Percentiles rank a stretch among this genome's conserved stretches.
phyloP scores from a whole-genome alignment of 163 green algal species.

The Chlorella variabilis region DNA sequence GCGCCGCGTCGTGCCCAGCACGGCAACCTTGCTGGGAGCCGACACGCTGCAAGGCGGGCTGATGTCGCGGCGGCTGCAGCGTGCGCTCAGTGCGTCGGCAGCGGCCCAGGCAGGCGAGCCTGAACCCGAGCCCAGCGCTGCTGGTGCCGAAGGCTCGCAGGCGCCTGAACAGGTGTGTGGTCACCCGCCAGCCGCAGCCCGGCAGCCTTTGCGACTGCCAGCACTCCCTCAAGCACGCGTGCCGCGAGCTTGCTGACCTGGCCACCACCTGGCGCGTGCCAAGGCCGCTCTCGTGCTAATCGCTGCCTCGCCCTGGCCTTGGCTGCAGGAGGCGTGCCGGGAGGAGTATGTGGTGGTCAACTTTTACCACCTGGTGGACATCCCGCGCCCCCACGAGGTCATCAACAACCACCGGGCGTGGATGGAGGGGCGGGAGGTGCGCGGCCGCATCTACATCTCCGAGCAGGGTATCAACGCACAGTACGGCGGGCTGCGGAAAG shows the following conservation, averaged over 20 bases:
- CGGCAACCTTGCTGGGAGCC: too few relatives aligned
- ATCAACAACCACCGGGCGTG: conserved; percentile 17
- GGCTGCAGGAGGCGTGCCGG: too few relatives aligned
- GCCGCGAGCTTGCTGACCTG: too few relatives aligned
- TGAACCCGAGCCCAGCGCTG: too few relatives aligned
- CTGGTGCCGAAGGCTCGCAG: too few relatives aligned
- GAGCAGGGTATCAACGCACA: conserved; percentile 96
- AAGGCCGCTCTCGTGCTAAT: too few relatives aligned
- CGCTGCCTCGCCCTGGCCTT: too few relatives aligned
- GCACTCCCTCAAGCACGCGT: too few relatives aligned
- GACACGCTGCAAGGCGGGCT: background rate
- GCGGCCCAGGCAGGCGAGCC: background rate
- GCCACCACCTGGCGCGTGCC: too few relatives aligned
- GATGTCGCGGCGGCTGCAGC: background rate
- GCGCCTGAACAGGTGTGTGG: too few relatives aligned
- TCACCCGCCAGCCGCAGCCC: background rate
- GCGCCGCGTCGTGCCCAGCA: too few relatives aligned
- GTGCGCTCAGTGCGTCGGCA: background rate
- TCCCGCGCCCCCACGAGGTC: conserved; percentile 67
- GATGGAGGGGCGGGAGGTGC: conserved; percentile 70
- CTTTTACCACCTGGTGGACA: conserved; percentile 92
- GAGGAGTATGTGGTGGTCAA: conserved; percentile 79
- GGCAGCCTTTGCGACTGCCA: too few relatives aligned
- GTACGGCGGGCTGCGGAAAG: conserved; percentile 73
- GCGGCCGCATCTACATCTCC: conserved; percentile 95